phyloP scores from a whole-genome alignment of 1,284 basidiomycete species.

The Termitomyces sp. region DNA sequence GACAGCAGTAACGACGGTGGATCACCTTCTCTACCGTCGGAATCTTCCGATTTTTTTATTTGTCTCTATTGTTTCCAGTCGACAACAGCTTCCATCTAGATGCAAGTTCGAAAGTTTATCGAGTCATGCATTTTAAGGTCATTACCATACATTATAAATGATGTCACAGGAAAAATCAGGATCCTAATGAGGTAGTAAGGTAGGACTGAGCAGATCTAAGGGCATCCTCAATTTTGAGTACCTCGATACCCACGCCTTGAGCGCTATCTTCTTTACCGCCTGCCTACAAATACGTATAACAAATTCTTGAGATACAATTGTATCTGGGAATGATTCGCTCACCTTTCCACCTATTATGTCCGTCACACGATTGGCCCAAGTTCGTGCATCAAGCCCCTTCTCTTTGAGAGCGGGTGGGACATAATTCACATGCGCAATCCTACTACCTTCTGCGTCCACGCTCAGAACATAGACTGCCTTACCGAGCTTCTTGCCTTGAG shows the following conservation, averaged over 20 bases:
- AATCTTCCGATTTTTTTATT: constrained; percentile 14
- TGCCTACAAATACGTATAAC: constrained; percentile 46
- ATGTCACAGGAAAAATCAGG: neutral
- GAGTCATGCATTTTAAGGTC: neutral
- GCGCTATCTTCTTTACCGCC: constrained; percentile 90
- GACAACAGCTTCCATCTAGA: neutral
- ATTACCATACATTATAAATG: neutral
- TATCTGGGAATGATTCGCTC: constrained; percentile 11
- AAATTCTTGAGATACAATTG: constrained; percentile 8
- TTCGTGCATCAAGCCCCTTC: constrained; percentile 72
- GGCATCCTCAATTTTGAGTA: constrained; percentile 67
- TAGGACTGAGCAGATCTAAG: constrained; percentile 52
- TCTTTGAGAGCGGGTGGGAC: constrained; percentile 63
- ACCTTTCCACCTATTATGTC: constrained; percentile 88
- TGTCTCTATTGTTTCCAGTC: constrained; percentile 7
- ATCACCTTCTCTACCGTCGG: constrained; percentile 8
- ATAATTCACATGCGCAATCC: constrained; percentile 87
- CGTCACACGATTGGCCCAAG: constrained; percentile 77
- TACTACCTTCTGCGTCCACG: constrained; percentile 61
- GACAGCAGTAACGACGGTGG: constrained; percentile 6
- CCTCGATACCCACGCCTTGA: constrained; percentile 78
- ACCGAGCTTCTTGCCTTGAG: constrained; percentile 71
- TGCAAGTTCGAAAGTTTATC: no score
- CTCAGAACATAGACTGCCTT: constrained; percentile 92
- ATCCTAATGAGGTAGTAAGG: constrained; percentile 20